Evolutionary conservation across 495 filamentous ascomycete species (phyloP).

Genomic region (Cladorrhinum samala): DNA sequence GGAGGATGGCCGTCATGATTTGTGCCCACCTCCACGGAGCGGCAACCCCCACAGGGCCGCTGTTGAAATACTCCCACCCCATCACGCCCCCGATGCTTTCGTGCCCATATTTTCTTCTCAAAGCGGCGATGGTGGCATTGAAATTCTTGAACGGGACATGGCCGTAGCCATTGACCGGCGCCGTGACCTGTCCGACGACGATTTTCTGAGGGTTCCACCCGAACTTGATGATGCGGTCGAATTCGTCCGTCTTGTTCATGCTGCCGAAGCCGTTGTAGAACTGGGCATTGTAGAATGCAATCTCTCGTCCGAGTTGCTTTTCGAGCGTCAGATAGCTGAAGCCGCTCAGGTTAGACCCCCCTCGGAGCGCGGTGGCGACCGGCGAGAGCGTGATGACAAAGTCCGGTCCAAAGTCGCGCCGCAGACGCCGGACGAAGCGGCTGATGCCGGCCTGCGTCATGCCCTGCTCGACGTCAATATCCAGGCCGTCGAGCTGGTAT

Average conservation of each 20-base stretch:
- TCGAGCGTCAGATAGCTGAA: slow-evolving; percentile 69
- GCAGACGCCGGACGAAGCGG: slow-evolving; percentile 64
- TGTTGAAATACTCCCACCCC: slow-evolving; percentile 87
- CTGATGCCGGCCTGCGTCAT: slow-evolving; percentile 67
- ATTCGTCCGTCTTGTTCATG: slow-evolving; percentile 52
- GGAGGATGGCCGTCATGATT: slow-evolving; percentile 51
- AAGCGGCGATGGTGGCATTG: slow-evolving; percentile 37
- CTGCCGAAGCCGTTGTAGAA: slow-evolving; percentile 81
- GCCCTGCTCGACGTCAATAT: slow-evolving; percentile 76
- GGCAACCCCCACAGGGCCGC: slow-evolving; percentile 48
- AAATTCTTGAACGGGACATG: slow-evolving; percentile 31
- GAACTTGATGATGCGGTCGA: slow-evolving; percentile 52
- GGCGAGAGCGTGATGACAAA: slow-evolving; percentile 78
- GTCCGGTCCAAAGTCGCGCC: slow-evolving; percentile 58
- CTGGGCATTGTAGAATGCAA: slow-evolving; percentile 77
- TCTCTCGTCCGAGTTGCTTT: slow-evolving; percentile 21
- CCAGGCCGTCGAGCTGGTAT: slow-evolving; percentile 61
- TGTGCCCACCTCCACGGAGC: slow-evolving; percentile 70
- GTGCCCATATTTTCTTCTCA: slow-evolving; percentile 43
- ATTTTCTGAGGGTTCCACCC: slow-evolving; percentile 63
- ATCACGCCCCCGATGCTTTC: slow-evolving; percentile 67
- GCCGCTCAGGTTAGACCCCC: slow-evolving; percentile 58
- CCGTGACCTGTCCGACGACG: slow-evolving; percentile 67
- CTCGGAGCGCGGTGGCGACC: slow-evolving; percentile 64
- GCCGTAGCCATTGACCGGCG: slow-evolving; percentile 56